Base-by-base conservation (phyloP, 1,139 yeast genomes). In the Geotrichum australiense region DNA sequence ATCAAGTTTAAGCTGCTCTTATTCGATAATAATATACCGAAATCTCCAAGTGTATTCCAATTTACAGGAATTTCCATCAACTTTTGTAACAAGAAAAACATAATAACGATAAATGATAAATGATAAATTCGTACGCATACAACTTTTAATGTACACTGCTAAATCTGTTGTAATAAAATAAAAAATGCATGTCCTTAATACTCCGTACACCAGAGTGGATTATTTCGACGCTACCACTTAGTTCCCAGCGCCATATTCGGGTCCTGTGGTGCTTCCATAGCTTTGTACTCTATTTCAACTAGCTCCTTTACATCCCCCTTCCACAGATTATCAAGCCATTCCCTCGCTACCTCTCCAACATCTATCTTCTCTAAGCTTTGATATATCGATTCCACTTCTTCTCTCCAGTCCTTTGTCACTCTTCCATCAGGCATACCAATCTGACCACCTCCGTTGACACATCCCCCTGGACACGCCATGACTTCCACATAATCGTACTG, bases 381-480 rank as follows among this genome's bases (percentile, higher is more conserved):
- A 46, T 65, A 65, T 18, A 55, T 28, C 7, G 42, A 44, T 38
- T 65, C 66, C 44, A 59, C 44, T 31, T 49, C 52, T n/a, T 48
- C 57, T 32, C 55, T 57, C 69, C 68, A 64, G 26, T 56, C 56
- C 45, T 56, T 57, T 5, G 53, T 42, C 5, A 53, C 47, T 5
- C 55, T 43, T 14, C 49, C 53, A 3, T 50, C 59, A 0, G 83
- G 77, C 25, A 73, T 66, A 16, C 73, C 69, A 28, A 84, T 78
- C 55, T 87, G 91, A 0, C 99, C 99, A 14, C 98, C 97, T 6
- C 99, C 99, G 56, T 91, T 91, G 45, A 89, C 83, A 57, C 98
- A 91, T 1, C 98, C 99, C 28, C 85, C 86, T 2, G 98, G 98
- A 60, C 98, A 91, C 1, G 98, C 98, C 96, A 87, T 89, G 27